Conservation (phyloP, 495 filamentous ascomycete genomes). For the Tetracladium marchalianum region DNA sequence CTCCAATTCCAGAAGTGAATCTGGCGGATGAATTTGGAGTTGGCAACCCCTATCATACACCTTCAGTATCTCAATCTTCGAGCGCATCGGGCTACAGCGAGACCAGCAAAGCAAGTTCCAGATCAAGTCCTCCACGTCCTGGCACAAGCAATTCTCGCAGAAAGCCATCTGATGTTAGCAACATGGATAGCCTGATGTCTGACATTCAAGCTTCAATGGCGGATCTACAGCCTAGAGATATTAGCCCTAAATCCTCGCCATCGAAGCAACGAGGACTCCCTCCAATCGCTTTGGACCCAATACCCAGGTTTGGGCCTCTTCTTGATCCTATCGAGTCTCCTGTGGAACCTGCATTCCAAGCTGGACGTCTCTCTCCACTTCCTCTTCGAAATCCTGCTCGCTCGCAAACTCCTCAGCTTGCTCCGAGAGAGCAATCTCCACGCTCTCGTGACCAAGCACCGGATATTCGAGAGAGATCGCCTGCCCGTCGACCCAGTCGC, state of each 20-base stretch:
- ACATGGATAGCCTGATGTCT: constrained; percentile 39
- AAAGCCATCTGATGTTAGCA: constrained; percentile 14
- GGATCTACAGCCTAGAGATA: constrained; percentile 17
- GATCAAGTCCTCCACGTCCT: constrained; percentile 52
- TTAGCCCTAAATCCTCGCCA: constrained; percentile 1
- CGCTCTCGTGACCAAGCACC: no score
- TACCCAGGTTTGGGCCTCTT: no score
- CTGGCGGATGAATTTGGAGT: constrained; percentile 41
- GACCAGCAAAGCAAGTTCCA: constrained; percentile 57
- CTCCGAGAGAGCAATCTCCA: constrained; percentile 15
- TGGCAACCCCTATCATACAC: constrained; percentile 48
- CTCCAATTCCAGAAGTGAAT: constrained; percentile 26
- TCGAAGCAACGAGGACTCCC: constrained; percentile 7
- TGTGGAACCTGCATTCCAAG: constrained; percentile 45
- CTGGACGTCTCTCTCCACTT: constrained; percentile 31
- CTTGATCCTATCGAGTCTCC: constrained; percentile 39
- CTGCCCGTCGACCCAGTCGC: constrained; percentile 4
- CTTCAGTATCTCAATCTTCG: constrained; percentile 59
- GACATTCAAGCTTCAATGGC: constrained; percentile 42
- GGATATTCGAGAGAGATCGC: neutral
- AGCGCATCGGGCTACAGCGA: constrained; percentile 58
- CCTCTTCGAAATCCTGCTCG: constrained; percentile 14
- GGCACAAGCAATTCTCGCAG: constrained; percentile 1
- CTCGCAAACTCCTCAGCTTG: constrained; percentile 19
- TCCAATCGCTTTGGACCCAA: constrained; percentile 1